Percentiles rank a stretch among this genome's conserved stretches.
These are phyloP conservation scores for Acacia melanoxylon DNA, from an alignment of 306 rosid genomes.

Conservation along the genomic window DNA sequence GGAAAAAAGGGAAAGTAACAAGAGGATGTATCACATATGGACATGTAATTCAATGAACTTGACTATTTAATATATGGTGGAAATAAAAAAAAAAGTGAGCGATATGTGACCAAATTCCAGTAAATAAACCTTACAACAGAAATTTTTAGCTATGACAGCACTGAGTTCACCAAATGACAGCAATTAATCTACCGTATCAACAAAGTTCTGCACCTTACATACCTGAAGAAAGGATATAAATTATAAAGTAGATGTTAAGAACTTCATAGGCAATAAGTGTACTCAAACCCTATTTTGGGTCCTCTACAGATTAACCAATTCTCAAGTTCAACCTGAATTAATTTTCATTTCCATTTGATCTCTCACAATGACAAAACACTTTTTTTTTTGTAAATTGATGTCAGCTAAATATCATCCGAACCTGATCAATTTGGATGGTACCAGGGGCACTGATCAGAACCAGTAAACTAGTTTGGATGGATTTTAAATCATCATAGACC, in stretches of 20 bases:
- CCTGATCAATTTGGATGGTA: neutral
- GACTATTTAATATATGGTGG: neutral
- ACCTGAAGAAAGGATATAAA: slow-evolving; percentile 50
- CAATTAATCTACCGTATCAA: slow-evolving; percentile 55
- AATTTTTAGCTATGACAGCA: no score
- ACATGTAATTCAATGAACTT: slow-evolving; percentile 38
- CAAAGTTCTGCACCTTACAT: slow-evolving; percentile 67
- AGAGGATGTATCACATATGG: neutral
- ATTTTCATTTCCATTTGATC: neutral
- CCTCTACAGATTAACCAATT: neutral
- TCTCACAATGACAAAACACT: neutral
- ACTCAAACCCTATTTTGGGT: neutral
- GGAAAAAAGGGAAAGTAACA: neutral
- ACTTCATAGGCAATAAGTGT: slow-evolving; percentile 3
- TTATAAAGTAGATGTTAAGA: slow-evolving; percentile 19
- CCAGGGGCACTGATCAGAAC: neutral
- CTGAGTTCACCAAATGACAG: no score
- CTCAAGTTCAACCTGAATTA: no score
- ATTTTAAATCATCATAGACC: neutral
- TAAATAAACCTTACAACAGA: no score
- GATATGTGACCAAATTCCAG: neutral
- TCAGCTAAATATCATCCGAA: neutral
- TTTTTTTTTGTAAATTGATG: neutral
- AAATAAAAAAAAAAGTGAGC: neutral
- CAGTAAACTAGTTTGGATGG: neutral